phyloP scores from a whole-genome alignment of 106 monocot species.

The Allium cepa region DNA sequence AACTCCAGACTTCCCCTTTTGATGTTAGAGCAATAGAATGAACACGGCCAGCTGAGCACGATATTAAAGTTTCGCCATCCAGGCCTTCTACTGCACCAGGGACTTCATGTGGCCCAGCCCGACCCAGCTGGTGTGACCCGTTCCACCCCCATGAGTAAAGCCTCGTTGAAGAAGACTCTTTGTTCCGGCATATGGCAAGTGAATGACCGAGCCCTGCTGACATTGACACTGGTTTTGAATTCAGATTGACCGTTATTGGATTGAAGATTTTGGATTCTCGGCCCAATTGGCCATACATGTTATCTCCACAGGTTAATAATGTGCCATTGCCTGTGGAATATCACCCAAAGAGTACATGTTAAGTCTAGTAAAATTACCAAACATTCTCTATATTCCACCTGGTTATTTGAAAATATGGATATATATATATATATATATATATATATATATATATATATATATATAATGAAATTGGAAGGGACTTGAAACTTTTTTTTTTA shows the following conservation, averaged over 20 bases:
- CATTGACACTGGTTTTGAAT: conserved; percentile 30
- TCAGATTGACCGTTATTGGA: conserved; percentile 33
- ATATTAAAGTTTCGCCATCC: conserved; percentile 24
- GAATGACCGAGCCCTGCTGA: conserved; percentile 87
- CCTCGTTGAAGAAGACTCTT: conserved; percentile 4
- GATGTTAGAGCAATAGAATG: conserved; percentile 63
- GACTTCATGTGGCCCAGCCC: conserved; percentile 32
- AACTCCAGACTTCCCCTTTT: conserved; percentile 51
- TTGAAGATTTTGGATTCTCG: conserved; percentile 28
- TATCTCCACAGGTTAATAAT: conserved; percentile 60
- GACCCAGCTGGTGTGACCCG: conserved; percentile 61
- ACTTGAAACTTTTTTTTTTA: too few relatives aligned
- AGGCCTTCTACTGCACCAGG: conserved; percentile 44
- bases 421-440: too few relatives aligned
- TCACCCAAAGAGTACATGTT: too few relatives aligned
- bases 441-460: too few relatives aligned
- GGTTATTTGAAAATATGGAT: too few relatives aligned
- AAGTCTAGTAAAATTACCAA: too few relatives aligned
- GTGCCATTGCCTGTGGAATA: conserved; percentile 45
- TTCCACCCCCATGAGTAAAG: conserved; percentile 93
- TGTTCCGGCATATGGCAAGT: conserved; percentile 31
- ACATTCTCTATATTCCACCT: too few relatives aligned
- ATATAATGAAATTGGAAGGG: too few relatives aligned
- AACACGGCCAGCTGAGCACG: conserved; percentile 63
- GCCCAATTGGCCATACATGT: conserved; percentile 73